Evolutionary conservation across 345 rosid species (phyloP), one percentile per base, ranked within the genome.

Genomic region (Moringa oleifera): DNA sequence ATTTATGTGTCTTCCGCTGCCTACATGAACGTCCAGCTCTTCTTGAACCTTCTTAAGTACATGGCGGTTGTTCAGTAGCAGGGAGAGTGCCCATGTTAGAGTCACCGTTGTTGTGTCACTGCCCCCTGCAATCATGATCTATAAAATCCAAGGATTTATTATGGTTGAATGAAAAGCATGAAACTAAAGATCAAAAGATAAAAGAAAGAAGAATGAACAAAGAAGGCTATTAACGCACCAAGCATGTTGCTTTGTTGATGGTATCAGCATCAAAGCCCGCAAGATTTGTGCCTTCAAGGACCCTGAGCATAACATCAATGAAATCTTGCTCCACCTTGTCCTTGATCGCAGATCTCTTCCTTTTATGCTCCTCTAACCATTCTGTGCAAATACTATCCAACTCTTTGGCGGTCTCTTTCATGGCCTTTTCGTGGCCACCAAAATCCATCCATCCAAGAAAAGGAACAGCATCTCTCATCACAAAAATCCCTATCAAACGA

Each of bases 61-160:
- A 0, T 33, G 31, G 8, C 79, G 84, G 59, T 81, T 71, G 68
- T 82, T 80, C 25, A 82, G 60, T 0, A 87, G 68, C 13, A 80
- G 58, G 0, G 86, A 77, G 12, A 87, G 5, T 0, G 65, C 77
- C 94, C 94, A 87, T 18, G 71, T 80, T 6, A 75, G 22, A 36
- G 79, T 72, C 0, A 69, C 36, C 10, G 80, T 37, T 15, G 84
- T 79, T 55, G 86, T 84, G 70, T 86, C 90, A n/a, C 88, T 57
- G 16, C 81, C 89, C 0, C 82, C 77, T n/a, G 79, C 24, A n/a
- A 77, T 81, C 13, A 79, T 68, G 59, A 53, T 58, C 89, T 84
- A 73, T 55, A 33, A 4, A 5, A 11, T 11, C 37, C 37, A 33
- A 33, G 11, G 11, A 4, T 33, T 33, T 33, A 33, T 4, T 33